These are phyloP conservation scores for Colletotrichum spaethianum DNA, from an alignment of 2,329 filamentous ascomycete genomes.

Conservation along the genomic window DNA sequence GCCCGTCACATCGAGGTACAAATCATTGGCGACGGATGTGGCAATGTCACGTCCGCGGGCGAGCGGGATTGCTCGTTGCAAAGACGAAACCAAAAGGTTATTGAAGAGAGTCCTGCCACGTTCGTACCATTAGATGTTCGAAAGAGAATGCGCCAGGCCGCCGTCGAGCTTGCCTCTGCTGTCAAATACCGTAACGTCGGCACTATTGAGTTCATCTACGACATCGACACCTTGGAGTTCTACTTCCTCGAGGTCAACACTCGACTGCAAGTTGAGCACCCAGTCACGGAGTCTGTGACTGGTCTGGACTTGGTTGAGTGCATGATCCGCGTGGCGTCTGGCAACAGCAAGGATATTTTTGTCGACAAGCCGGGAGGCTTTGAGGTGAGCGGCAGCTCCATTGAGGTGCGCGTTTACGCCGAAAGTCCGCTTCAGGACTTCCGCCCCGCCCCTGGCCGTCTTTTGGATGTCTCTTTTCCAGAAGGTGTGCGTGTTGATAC, in stretches of 20 bases:
- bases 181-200: slow-evolving; percentile 59
- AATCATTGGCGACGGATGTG: slow-evolving; percentile 61
- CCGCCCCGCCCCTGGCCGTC: slow-evolving; percentile 76
- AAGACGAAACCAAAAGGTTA: slow-evolving; percentile 65
- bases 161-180: slow-evolving; percentile 52
- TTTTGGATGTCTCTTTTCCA: slow-evolving; percentile 74
- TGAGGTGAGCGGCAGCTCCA: slow-evolving; percentile 73
- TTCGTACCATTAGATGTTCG: slow-evolving; percentile 51
- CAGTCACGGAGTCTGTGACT: slow-evolving; percentile 56
- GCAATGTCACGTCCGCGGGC: slow-evolving; percentile 55
- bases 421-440: slow-evolving; percentile 78
- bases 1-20: slow-evolving; percentile 66
- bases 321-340: slow-evolving; percentile 56
- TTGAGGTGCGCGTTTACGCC: slow-evolving; percentile 81
- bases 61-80: slow-evolving; percentile 68
- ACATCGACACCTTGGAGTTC: slow-evolving; percentile 53
- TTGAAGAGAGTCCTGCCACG: slow-evolving; percentile 61
- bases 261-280: slow-evolving; percentile 64
- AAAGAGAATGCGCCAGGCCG: slow-evolving; percentile 53
- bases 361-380: slow-evolving; percentile 28
- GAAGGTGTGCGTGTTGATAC: slow-evolving; percentile 75
- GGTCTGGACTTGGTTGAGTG: slow-evolving; percentile 55
- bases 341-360: slow-evolving; percentile 53
- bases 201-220: slow-evolving; percentile 62
- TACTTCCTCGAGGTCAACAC: slow-evolving; percentile 66